Base-by-base conservation (phyloP, 495 filamentous ascomycete genomes). In the Xylaria venustula region DNA sequence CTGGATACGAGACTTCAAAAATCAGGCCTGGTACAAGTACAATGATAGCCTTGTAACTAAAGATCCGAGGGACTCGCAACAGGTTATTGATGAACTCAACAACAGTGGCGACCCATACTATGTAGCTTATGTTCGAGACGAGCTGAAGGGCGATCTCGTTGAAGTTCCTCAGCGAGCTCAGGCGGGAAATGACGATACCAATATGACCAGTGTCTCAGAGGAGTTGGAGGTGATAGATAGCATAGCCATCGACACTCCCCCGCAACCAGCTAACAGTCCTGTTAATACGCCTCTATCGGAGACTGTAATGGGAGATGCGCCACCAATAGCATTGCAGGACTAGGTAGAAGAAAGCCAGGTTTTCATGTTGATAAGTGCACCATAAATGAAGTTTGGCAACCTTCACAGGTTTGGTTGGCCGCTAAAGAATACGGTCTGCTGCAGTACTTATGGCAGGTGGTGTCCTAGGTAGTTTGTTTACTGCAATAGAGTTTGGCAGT, bases 1-100 rank as follows among this genome's bases (percentile, higher is more conserved):
- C 59, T 97, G 92, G 81, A 96, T 98, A 65, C 88, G 86, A 69
- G 94, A 98, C 72, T 96, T 95, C 71, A 79, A 85, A 54, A 80
- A 83, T 36, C 79, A 88, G 17, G 75, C 93, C 46, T 98, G 94
- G 92, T 88, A 91, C 50, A 91, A 90, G 67, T 98, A 97, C 79
- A 98, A 98, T 71, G 94, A 98, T 68, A 87, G 87, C 25, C 79
- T 80, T 20, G 92, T 98, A 26, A 86, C 85, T 0, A 85, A 89
- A 60, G 65, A 85, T 71, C 30, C 81, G 85, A 67, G 70, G 49
- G 65, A 66, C 32, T 65, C 66, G 75, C 58, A 75, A 76, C 59
- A 81, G 86, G 66, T 97, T 48, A 89, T 95, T 70, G 78, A 81
- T 2, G 79, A 85, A 44, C 73, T 85, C 56, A 82, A 83, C 51